A percentile compares a stretch with the other conserved stretches of the same genome.
phyloP scores from a whole-genome alignment of 2,329 filamentous ascomycete species.

The Xylaria sp. region DNA sequence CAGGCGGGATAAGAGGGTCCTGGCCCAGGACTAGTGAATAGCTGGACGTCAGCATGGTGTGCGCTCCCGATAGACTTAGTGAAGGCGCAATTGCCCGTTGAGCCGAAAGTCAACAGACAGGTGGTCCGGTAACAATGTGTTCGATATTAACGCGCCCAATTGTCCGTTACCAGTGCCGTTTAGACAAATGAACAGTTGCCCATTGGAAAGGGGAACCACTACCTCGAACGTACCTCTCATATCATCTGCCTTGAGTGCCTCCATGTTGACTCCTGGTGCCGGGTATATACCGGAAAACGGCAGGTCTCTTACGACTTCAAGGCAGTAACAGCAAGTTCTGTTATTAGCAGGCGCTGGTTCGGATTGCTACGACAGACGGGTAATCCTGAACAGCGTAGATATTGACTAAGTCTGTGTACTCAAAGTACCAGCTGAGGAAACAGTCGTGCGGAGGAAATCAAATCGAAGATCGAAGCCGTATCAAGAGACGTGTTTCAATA shows the following conservation, averaged over 20 bases:
- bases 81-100: neutral
- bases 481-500: neutral
- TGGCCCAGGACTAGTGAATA: constrained; percentile 77
- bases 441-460: no score
- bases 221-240: constrained; percentile 49
- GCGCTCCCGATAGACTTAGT: neutral
- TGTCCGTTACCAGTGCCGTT: neutral
- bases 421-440: neutral
- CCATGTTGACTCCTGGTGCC: constrained; percentile 44
- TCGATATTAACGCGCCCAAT: neutral
- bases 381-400: neutral
- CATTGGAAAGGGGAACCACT: neutral
- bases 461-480: no score
- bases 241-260: constrained; percentile 44
- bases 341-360: neutral
- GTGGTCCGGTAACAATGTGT: neutral
- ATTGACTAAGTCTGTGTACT: neutral
- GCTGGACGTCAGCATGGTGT: constrained; percentile 40
- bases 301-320: neutral
- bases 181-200: neutral
- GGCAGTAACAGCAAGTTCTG: neutral
- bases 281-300: constrained; percentile 6
- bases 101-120: neutral
- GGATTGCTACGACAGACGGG: neutral
- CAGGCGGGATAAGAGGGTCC: constrained; percentile 89